Evolutionary conservation across 1,284 basidiomycete species (phyloP), one percentile per base, ranked within the genome.

Genomic region (Mycosarcoma mackinlayi): DNA sequence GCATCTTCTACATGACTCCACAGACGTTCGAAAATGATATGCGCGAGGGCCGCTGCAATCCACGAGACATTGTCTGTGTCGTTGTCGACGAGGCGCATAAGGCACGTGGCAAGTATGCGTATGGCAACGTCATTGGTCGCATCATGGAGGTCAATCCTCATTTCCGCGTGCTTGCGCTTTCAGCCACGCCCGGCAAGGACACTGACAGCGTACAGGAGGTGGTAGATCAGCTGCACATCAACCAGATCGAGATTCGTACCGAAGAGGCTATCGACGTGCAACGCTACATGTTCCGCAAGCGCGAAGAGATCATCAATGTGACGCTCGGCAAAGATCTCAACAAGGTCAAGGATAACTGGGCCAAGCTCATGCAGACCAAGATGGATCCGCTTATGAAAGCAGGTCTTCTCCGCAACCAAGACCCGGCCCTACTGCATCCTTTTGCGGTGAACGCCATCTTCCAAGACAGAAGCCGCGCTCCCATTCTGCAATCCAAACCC

Each of bases 1-100:
- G 94, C 6, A 90, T 98, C 23, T 94, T 98, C 80, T 99, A 95
- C 83, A 94, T 96, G 89, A 99, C 96, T 0, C 95, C 96, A 0
- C 96, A 98, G 81, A 98, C 95, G 0, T 87, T 98, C 23, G 86
- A 92, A 60, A 97, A 96, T 73, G 96, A 98, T 81, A 85, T 98
- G 24, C 85, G 84, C 7, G 87, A 86, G 1, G 89, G 89, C 16
- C 88, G 86, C 18, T 91, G 92, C 74, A 92, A 98, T 79, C 87
- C 90, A 0, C 84, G 86, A 37, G 91, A 93, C 73, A 89, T 95
- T 23, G 85, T 94, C 27, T 88, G 94, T 44, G 83, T 94, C 16
- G 92, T 95, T 21, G 86, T 95, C 48, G 95, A 99, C 76, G 96
- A 99, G 81, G 96, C 96, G 0, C 96, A 99, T 83, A 89, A 90